Evolutionary conservation across 2,329 filamentous ascomycete genomes (phyloP).

Genomic region (Aspergillus alliaceus): DNA sequence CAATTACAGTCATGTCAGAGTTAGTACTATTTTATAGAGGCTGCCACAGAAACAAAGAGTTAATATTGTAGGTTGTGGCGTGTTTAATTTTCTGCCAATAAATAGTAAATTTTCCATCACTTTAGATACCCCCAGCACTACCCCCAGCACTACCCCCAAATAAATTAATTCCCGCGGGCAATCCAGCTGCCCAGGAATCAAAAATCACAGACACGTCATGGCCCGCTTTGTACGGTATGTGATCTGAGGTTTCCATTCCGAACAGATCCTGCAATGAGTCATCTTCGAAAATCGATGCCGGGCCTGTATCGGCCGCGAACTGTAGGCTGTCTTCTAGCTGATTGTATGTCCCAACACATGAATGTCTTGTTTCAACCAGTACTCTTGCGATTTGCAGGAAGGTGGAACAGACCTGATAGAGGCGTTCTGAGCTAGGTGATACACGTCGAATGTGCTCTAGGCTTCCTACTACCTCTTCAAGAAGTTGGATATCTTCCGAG

Average conservation of each 20-base stretch:
- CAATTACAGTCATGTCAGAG: no score
- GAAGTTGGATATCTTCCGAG: slow-evolving; percentile 17
- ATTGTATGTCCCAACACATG: slow-evolving; percentile 13
- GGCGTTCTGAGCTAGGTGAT: slow-evolving; percentile 11
- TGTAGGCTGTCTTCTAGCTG: background rate
- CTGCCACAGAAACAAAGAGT: no score
- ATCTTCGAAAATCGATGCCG: background rate
- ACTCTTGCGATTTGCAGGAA: slow-evolving; percentile 14
- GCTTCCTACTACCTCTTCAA: slow-evolving; percentile 19
- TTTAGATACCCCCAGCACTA: no score
- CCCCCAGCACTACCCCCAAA: background rate
- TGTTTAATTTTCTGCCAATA: no score
- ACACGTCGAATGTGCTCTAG: slow-evolving; percentile 6
- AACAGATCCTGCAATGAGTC: background rate
- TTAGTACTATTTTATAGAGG: no score
- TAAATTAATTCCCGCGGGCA: background rate
- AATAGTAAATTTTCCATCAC: no score
- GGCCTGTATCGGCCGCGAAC: background rate
- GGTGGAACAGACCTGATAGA: slow-evolving; percentile 16
- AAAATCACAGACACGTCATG: background rate
- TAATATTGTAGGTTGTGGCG: no score
- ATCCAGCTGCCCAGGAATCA: background rate
- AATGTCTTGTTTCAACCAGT: slow-evolving; percentile 8
- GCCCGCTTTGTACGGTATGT: background rate
- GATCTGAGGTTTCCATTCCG: background rate